phyloP scores from a whole-genome alignment of 2,329 filamentous ascomycete genomes.

The Coniochaeta hoffmannii region DNA sequence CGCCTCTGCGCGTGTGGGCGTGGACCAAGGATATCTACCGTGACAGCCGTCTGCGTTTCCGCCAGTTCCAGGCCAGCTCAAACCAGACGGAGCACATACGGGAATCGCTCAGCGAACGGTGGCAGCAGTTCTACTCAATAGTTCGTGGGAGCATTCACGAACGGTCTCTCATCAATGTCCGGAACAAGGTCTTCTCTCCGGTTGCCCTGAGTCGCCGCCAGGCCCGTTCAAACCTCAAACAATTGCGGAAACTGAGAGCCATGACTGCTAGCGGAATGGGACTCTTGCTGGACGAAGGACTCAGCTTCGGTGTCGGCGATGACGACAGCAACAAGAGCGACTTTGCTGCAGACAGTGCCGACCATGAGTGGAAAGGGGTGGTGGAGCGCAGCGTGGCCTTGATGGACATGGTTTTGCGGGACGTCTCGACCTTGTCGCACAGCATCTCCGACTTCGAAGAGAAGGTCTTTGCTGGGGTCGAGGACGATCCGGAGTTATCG shows the following conservation, averaged over 20 bases:
- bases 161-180: constrained; percentile 62
- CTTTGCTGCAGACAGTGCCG: constrained; percentile 29
- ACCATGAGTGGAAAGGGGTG: constrained; percentile 57
- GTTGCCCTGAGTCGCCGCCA: constrained; percentile 69
- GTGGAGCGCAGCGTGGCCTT: constrained; percentile 75
- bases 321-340: constrained; percentile 46
- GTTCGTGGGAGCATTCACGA: constrained; percentile 70
- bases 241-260: constrained; percentile 64
- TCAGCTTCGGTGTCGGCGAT: constrained; percentile 58
- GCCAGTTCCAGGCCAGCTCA: constrained; percentile 7
- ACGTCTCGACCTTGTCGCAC: constrained; percentile 57
- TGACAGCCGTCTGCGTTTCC: constrained; percentile 46
- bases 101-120: constrained; percentile 38
- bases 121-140: constrained; percentile 70
- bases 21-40: constrained; percentile 64
- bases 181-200: constrained; percentile 67
- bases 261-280: constrained; percentile 83
- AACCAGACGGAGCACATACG: constrained; percentile 4
- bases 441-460: constrained; percentile 59
- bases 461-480: constrained; percentile 54
- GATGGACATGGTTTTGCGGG: constrained; percentile 77
- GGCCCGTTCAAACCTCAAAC: constrained; percentile 64
- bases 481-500: constrained; percentile 52
- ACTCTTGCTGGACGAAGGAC: constrained; percentile 77
- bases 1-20: constrained; percentile 65